Percentiles rank a stretch among this genome's conserved stretches.
Evolutionary conservation across 331 rosid species (phyloP).

Genomic region (Spiraea crenata): DNA sequence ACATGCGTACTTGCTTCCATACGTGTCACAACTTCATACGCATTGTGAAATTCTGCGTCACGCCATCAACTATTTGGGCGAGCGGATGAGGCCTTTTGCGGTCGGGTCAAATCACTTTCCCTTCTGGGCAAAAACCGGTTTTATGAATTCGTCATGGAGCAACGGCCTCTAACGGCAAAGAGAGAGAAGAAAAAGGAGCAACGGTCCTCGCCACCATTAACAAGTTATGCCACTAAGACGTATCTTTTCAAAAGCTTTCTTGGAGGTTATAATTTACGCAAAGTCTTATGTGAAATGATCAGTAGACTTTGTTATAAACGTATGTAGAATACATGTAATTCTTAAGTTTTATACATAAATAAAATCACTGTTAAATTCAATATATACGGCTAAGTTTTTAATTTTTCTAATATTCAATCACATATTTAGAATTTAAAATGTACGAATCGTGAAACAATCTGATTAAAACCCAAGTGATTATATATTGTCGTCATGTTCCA

Average conservation of each 20-base stretch:
- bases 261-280: background rate
- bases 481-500: background rate
- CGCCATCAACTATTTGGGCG: background rate
- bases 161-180: background rate
- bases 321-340: too few species aligned
- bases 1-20: background rate
- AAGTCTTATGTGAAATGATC: too few species aligned
- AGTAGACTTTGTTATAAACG: too few species aligned
- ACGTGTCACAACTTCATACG: background rate
- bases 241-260: background rate
- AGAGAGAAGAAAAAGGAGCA: background rate
- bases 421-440: too few species aligned
- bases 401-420: too few species aligned
- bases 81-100: background rate
- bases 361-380: too few species aligned
- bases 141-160: background rate
- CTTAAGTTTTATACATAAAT: too few species aligned
- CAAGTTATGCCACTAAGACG: background rate
- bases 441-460: too few species aligned
- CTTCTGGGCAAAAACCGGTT: background rate
- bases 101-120: conserved; percentile 1
- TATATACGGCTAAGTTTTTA: too few species aligned
- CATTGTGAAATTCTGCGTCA: background rate
- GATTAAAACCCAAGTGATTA: too few species aligned
- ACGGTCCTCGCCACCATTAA: background rate